Base-by-base conservation (phyloP, 2,329 filamentous ascomycete genomes). In the Trichoderma sp. region DNA sequence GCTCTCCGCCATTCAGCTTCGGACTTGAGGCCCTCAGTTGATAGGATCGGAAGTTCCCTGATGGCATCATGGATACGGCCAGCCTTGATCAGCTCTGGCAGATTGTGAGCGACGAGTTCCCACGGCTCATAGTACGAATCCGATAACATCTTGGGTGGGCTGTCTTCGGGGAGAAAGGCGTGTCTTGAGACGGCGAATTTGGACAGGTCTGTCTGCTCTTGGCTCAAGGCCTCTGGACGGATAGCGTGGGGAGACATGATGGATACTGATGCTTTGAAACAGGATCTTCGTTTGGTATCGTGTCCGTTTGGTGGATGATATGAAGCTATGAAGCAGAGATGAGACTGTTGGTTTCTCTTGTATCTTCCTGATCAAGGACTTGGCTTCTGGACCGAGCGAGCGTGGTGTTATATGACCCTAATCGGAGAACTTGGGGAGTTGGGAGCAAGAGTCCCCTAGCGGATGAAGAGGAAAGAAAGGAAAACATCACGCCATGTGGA, bases 1-100 rank as follows among this genome's bases (percentile, higher is more conserved):
- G 95, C 95, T 78, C 95, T 88, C 78, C 93, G 88, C 94, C 94
- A 97, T 85, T 97, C 93, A 1, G 89, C 84, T 79, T 94, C 91
- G 2, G 88, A 88, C 4, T 83, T 82, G 6, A 98, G 86, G 6
- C 88, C 86, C 21, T 90, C 87, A 0, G 92, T 93, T 0, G 91
- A 92, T 1, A 98, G 87, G 0, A 94, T 82, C 0, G 93, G 92
- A n/a, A 97, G 85, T 4, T 85, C 81, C 62, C 93, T 88, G 12
- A 97, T 88, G 5, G 90, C 87, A 0, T 87, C 83, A 56, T 93
- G 90, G 41, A 97, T 85, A 50, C 90, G 87, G 78, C 89, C 90
- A 75, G 88, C 89, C 29, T 93, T 85, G 33, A 97, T 87, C 8
- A 95, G 85, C 0, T 86, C 84, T 38, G 95, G 92, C 5, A 98